Percentiles rank a stretch among this genome's conserved stretches.
Evolutionary conservation across 1,284 basidiomycete genomes (phyloP).

Genomic region (Cutaneotrichosporon cutaneum): DNA sequence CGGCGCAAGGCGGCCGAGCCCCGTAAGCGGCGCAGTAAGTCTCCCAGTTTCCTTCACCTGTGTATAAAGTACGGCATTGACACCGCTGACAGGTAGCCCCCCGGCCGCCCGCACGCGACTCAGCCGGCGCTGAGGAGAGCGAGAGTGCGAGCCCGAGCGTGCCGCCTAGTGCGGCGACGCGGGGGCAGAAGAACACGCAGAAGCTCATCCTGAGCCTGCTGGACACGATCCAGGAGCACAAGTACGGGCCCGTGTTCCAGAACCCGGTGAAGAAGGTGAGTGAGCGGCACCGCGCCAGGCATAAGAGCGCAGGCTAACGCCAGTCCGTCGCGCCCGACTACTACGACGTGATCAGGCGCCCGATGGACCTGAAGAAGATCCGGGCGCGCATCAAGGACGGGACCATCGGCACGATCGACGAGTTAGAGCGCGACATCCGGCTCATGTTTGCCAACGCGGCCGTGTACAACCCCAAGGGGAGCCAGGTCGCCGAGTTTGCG

Average conservation of each 20-base stretch:
- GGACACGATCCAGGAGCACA: slow-evolving; percentile 75
- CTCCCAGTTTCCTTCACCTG: neutral
- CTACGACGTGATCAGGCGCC: slow-evolving; percentile 80
- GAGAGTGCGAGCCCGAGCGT: slow-evolving; percentile 7
- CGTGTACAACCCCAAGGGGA: slow-evolving; percentile 86
- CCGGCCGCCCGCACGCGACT: slow-evolving; percentile 32
- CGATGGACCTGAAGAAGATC: slow-evolving; percentile 90
- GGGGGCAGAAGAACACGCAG: slow-evolving; percentile 52
- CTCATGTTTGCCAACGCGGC: slow-evolving; percentile 94
- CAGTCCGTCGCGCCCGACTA: slow-evolving; percentile 67
- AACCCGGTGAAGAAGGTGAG: slow-evolving; percentile 73
- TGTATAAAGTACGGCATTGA: slow-evolving; percentile 8
- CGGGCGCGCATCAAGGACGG: slow-evolving; percentile 79
- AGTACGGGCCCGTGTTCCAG: slow-evolving; percentile 84
- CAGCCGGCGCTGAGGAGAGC: slow-evolving; percentile 27
- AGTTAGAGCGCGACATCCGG: slow-evolving; percentile 84
- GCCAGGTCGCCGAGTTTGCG: slow-evolving; percentile 82
- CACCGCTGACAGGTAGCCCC: slow-evolving; percentile 38
- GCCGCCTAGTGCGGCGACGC: slow-evolving; percentile 18
- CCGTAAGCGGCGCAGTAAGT: slow-evolving; percentile 24
- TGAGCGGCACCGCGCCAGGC: neutral
- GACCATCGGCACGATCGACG: slow-evolving; percentile 69
- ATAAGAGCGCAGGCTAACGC: neutral
- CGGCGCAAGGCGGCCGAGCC: slow-evolving; percentile 28
- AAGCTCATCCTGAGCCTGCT: slow-evolving; percentile 75